Evolutionary conservation across 768 basidiomycete genomes (phyloP), one percentile per base, ranked within the genome.

Genomic region (Hygrophoropsis aurantiaca): DNA sequence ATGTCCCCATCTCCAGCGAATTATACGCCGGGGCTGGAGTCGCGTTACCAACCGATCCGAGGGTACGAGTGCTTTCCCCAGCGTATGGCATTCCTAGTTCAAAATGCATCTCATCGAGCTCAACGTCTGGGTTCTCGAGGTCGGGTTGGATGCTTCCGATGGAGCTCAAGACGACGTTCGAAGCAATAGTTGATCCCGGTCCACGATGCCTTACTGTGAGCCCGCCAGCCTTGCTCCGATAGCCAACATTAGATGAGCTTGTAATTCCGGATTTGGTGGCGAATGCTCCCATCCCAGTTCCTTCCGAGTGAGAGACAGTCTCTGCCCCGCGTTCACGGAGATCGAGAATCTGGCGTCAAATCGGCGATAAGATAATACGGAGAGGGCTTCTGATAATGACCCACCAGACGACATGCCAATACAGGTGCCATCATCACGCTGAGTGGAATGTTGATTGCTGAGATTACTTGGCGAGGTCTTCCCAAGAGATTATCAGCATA

Each of bases 351-450:
- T 87, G 47, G 24, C n/a, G 37, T 32, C 30, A n/a, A 11, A 24
- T n/a, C 39, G 16, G 19, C 11, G 5, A 40, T 59, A 40, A 50
- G 45, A 26, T 7, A 13, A 41, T 36, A 20, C 30, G 50, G 20
- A 44, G 25, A 20, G 27, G 27, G 10, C 25, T 21, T 18, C 20
- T 33, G 35, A 15, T 15, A 42, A n/a, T 33, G 18, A 50, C 77
- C 51, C 54, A 86, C 85, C 32, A 91, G 74, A 49, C 88, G 83
- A 61, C 87, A 90, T 5, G 88, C 88, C 37, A 91, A 77, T 27
- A 91, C 68, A 19, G 88, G 87, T 15, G 81, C 84, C 58, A 91
- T 75, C 87, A 90, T 89, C 15, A 90, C 86, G 57, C 87, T 89
- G 55, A 90, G 71, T 9, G 88, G 88, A 55, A 90, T 90, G 56